Base-by-base conservation (phyloP, 2,329 filamentous ascomycete genomes). In the Aspergillus sclerotialis region DNA sequence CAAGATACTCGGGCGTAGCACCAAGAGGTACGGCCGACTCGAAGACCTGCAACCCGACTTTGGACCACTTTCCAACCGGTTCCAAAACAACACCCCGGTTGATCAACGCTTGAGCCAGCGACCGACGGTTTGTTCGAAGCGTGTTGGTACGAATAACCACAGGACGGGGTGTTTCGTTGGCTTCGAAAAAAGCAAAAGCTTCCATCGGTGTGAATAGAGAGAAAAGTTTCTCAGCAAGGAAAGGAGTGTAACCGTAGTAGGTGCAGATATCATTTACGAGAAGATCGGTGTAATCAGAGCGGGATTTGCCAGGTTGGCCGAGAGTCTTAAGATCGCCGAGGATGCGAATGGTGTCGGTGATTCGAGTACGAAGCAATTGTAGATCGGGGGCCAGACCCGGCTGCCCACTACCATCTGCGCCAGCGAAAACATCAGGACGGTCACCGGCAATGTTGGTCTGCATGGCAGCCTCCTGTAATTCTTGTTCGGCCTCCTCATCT, bases 141-240 rank as follows among this genome's bases (percentile, higher is more conserved):
- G 90, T 98, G 65, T 98, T 98, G 43, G 92, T 96, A 55, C 92
- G 82, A 58, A 98, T 93, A 46, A 98, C 92, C 38, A 98, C 81
- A 4, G 92, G 92, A 33, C 92, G 80, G 10, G 88, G 79, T 17
- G 85, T 88, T 67, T 98, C 92, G 78, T 98, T 98, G 52, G 90
- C 90, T 67, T 98, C 92, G 68, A 98, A 96, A 67, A 98, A 98
- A 35, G 89, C 89, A 50, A 96, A 93, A 0, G 92, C 92, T 67
- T 98, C 92, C 50, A 83, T 81, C 0, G 92, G 86, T 1, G 88
- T 80, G 67, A 98, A 96, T 5, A 98, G 78, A 55, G 83, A 82
- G 68, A 89, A 88, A 11, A 98, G 79, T 72, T 96, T 98, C 64
- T 94, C 86, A 4, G 89, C 92, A n/a, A 98, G 75, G 65, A 83